A percentile compares a stretch with the other conserved stretches of the same genome.
Conservation (phyloP, 208 protist genomes). For the Crithidia fasciculata region DNA sequence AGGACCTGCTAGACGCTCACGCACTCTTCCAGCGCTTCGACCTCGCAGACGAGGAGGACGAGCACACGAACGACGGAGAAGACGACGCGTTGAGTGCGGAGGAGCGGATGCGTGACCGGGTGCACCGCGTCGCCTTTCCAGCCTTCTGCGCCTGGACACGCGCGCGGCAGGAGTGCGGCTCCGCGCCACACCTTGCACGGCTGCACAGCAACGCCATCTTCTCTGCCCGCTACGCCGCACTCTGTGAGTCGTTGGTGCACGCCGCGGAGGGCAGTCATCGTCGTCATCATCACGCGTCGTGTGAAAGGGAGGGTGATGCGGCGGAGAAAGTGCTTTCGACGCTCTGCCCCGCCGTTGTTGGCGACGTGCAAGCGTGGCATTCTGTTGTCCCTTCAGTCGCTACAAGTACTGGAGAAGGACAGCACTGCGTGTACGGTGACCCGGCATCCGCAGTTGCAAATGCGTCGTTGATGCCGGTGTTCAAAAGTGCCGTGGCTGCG, state of each 20-base stretch:
- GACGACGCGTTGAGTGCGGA: constrained; percentile 16
- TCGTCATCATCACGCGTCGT: no score
- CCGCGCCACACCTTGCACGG: constrained; percentile 47
- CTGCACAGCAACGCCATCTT: constrained; percentile 76
- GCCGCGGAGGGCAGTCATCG: no score
- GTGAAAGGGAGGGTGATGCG: background rate
- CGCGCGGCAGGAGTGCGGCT: constrained; percentile 41
- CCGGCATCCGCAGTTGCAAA: background rate
- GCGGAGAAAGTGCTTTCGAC: background rate
- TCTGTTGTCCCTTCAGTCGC: constrained; percentile 2
- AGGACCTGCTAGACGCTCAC: constrained; percentile 35
- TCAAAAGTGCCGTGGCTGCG: background rate
- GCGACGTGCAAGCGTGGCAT: constrained; percentile 16
- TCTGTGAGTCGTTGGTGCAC: constrained; percentile 15
- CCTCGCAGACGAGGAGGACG: no score
- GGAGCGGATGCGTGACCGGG: constrained; percentile 36
- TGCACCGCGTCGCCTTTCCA: constrained; percentile 68
- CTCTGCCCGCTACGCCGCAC: constrained; percentile 28
- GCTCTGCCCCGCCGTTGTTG: constrained; percentile 13
- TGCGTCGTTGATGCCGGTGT: background rate
- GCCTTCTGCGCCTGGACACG: constrained; percentile 42
- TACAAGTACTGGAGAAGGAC: background rate
- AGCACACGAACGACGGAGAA: background rate
- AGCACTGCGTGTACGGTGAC: background rate
- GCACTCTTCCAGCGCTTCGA: constrained; percentile 20